These are phyloP conservation scores for Vanrija sp. DNA, from an alignment of 1,284 basidiomycete species.

Conservation along the genomic window DNA sequence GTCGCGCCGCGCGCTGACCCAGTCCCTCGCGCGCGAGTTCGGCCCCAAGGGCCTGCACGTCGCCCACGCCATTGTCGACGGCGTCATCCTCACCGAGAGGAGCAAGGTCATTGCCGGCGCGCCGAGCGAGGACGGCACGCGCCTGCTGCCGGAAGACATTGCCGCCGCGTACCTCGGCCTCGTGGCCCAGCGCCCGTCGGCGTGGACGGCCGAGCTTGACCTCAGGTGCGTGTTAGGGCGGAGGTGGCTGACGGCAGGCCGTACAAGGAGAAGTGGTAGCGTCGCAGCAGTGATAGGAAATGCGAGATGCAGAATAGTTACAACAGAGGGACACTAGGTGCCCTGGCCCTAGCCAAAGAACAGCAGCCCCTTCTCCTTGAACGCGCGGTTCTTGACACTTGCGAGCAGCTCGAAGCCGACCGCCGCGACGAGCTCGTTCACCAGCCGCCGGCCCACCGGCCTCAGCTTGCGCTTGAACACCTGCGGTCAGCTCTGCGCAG, in stretches of 20 bases:
- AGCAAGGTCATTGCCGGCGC: slow-evolving; percentile 23
- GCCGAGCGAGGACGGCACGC: slow-evolving; percentile 18
- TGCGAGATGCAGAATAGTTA: slow-evolving; percentile 4
- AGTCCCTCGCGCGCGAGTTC: slow-evolving; percentile 49
- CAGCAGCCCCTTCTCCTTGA: slow-evolving; percentile 6
- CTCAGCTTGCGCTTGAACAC: slow-evolving; percentile 4
- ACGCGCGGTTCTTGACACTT: background rate
- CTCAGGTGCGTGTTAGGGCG: too few relatives aligned
- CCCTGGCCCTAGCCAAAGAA: slow-evolving; percentile 2
- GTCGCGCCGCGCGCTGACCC: slow-evolving; percentile 32
- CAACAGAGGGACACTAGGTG: slow-evolving; percentile 13
- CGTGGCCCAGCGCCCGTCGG: slow-evolving; percentile 38
- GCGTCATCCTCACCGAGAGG: slow-evolving; percentile 38
- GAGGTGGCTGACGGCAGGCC: too few relatives aligned
- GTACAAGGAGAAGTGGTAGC: too few relatives aligned
- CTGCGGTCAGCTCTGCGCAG: background rate
- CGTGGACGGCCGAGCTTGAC: slow-evolving; percentile 47
- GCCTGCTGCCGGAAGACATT: slow-evolving; percentile 11
- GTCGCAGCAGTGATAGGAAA: too few relatives aligned
- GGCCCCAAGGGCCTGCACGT: slow-evolving; percentile 50
- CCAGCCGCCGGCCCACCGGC: background rate
- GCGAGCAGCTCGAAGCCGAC: slow-evolving; percentile 12
- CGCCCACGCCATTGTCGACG: slow-evolving; percentile 49
- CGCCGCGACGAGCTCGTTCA: slow-evolving; percentile 10
- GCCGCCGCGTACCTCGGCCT: slow-evolving; percentile 34